These are phyloP conservation scores for Mucor irregularis DNA, from an alignment of 371 early-diverging fungal genomes.

Conservation along the genomic window DNA sequence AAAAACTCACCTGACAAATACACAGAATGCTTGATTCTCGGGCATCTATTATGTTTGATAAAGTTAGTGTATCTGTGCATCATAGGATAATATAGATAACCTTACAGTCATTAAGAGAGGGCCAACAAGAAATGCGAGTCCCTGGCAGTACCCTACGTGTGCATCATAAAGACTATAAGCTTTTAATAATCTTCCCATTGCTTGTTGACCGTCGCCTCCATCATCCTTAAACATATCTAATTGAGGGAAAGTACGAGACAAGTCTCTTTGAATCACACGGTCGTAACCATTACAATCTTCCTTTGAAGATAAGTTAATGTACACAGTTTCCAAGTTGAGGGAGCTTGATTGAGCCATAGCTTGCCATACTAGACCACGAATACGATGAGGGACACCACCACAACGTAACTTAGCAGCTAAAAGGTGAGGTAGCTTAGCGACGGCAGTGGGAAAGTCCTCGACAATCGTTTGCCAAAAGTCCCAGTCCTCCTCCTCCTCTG, in stretches of 20 bases:
- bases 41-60: constrained; percentile 62
- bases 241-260: constrained; percentile 89
- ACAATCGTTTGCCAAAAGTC: constrained; percentile 94
- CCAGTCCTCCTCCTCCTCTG: constrained; percentile 54
- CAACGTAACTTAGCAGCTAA: constrained; percentile 71
- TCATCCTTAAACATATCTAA: constrained; percentile 81
- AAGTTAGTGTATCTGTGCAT: not conserved
- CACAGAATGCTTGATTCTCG: constrained; percentile 91
- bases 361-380: constrained; percentile 92
- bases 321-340: constrained; percentile 76
- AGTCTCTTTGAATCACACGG: constrained; percentile 85
- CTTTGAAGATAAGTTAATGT: constrained; percentile 73
- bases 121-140: constrained; percentile 89
- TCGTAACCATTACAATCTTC: constrained; percentile 76
- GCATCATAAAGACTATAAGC: constrained; percentile 91
- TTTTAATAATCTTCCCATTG: constrained; percentile 80
- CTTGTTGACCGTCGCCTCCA: constrained; percentile 85
- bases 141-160: constrained; percentile 97
- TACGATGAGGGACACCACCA: constrained; percentile 80
- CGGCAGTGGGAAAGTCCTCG: constrained; percentile 76
- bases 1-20: constrained; percentile 65
- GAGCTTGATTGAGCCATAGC: constrained; percentile 81
- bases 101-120: constrained; percentile 86
- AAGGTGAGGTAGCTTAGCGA: constrained; percentile 60
- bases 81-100: not conserved